Percentiles rank a stretch among this genome's conserved stretches.
Conservation (phyloP, 805 yeast species). For the Monosporozyma aquatica region DNA sequence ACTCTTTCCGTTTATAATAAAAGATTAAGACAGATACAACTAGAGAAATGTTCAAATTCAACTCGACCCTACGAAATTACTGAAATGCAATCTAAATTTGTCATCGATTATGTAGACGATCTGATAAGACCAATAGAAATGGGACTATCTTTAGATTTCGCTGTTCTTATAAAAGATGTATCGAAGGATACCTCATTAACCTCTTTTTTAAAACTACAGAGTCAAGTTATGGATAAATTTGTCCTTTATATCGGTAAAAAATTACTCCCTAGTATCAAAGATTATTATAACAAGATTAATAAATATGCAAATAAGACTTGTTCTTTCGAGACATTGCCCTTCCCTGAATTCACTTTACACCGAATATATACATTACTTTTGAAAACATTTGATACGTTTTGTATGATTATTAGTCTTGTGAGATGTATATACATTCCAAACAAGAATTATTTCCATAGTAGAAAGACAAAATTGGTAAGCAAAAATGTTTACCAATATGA, state of each 20-base stretch:
- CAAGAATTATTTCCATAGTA: slow-evolving; percentile 12
- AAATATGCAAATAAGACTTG: slow-evolving; percentile 10
- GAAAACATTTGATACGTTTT: slow-evolving; percentile 13
- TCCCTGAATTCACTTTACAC: slow-evolving; percentile 31
- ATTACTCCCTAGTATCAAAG: slow-evolving; percentile 17
- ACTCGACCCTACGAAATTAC: slow-evolving; percentile 26
- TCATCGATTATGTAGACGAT: slow-evolving; percentile 26
- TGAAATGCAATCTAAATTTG: slow-evolving; percentile 23
- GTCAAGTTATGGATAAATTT: slow-evolving; percentile 24
- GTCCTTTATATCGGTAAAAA: slow-evolving; percentile 19
- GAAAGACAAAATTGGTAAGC: slow-evolving; percentile 14
- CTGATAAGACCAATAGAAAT: slow-evolving; percentile 28
- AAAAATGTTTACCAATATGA: slow-evolving; percentile 22
- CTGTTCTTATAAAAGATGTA: slow-evolving; percentile 28
- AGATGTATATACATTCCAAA: slow-evolving; percentile 26
- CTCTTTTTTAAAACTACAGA: slow-evolving; percentile 23
- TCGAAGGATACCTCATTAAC: slow-evolving; percentile 19
- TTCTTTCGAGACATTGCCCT: not conserved
- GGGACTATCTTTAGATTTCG: slow-evolving; percentile 21
- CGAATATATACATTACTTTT: slow-evolving; percentile 33
- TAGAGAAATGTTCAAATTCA: slow-evolving; percentile 24
- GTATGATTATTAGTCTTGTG: slow-evolving; percentile 14
- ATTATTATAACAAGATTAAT: slow-evolving; percentile 22
- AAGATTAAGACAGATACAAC: slow-evolving; percentile 23
- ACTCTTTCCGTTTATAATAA: slow-evolving; percentile 24